Percentiles rank a stretch among this genome's conserved stretches.
These are phyloP conservation scores for Spathaspora sp. DNA, from an alignment of 805 yeast genomes.

Conservation along the genomic window DNA sequence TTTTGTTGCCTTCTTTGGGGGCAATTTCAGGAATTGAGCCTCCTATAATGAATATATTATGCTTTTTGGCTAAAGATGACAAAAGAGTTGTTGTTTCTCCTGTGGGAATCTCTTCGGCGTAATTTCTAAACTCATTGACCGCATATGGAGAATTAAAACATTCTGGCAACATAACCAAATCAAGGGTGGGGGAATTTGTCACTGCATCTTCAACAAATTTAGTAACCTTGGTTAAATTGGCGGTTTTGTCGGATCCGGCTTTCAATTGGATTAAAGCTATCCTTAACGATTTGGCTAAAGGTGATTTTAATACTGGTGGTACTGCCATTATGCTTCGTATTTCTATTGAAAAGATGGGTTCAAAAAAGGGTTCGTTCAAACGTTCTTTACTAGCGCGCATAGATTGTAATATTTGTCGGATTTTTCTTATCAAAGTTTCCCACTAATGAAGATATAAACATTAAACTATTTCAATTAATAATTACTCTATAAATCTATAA, in stretches of 20 bases:
- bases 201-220: slow-evolving; percentile 62
- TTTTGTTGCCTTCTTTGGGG: slow-evolving; percentile 46
- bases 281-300: slow-evolving; percentile 56
- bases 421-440: too few relatives aligned
- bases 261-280: slow-evolving; percentile 83
- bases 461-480: not conserved
- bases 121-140: slow-evolving; percentile 78
- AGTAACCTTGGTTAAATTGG: slow-evolving; percentile 69
- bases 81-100: slow-evolving; percentile 67
- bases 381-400: not conserved
- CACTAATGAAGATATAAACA: too few relatives aligned
- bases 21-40: slow-evolving; percentile 88
- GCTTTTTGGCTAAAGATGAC: slow-evolving; percentile 60
- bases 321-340: not conserved
- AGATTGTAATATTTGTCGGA: too few relatives aligned
- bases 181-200: slow-evolving; percentile 34
- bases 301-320: slow-evolving; percentile 25
- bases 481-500: not conserved
- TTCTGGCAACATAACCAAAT: slow-evolving; percentile 86
- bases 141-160: slow-evolving; percentile 96
- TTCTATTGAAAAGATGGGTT: not conserved
- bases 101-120: slow-evolving; percentile 80
- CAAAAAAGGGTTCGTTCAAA: too few relatives aligned
- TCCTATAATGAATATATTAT: slow-evolving; percentile 68
- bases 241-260: slow-evolving; percentile 77